Percentiles rank a stretch among this genome's conserved stretches.
These are phyloP conservation scores for Fraxinus paxiana DNA, from an alignment of 305 asterid species.

Conservation along the genomic window DNA sequence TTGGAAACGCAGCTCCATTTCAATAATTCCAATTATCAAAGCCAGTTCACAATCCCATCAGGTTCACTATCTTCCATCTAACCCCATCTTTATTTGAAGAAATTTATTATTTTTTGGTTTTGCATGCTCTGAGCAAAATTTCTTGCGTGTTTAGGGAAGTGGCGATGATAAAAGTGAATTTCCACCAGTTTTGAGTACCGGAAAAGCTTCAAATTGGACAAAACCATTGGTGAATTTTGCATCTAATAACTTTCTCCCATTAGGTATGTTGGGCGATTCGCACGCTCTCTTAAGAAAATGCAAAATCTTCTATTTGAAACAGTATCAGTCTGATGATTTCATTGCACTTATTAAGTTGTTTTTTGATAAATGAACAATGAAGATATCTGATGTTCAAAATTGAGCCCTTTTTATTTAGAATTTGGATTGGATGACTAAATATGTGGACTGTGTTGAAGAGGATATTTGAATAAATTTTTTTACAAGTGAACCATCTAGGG, in stretches of 20 bases:
- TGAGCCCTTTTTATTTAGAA: neutral
- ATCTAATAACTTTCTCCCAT: conserved; percentile 65
- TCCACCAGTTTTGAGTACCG: conserved; percentile 22
- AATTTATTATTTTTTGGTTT: neutral
- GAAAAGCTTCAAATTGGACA: conserved; percentile 37
- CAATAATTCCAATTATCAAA: conserved; percentile 32
- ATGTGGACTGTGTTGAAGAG: neutral
- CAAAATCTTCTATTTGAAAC: neutral
- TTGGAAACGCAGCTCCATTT: conserved; percentile 31
- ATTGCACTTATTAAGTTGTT: neutral
- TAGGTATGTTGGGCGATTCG: conserved; percentile 42
- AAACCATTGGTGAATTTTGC: conserved; percentile 36
- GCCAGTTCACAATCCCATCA: conserved; percentile 41
- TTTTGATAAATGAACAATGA: neutral
- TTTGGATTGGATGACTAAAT: conserved; percentile 10
- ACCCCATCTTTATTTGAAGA: neutral
- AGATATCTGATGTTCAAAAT: neutral
- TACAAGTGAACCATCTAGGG: neutral
- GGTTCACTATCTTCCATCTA: conserved; percentile 29
- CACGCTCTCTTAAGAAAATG: neutral
- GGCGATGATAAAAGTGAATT: conserved; percentile 32
- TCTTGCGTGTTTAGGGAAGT: conserved; percentile 39
- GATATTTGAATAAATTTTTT: neutral
- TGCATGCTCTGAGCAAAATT: conserved; percentile 20
- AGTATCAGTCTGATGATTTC: neutral